Percentiles rank a stretch among this genome's conserved stretches.
Conservation (phyloP, 148 eudicot genomes). For the Rhododendron ferrugineum region DNA sequence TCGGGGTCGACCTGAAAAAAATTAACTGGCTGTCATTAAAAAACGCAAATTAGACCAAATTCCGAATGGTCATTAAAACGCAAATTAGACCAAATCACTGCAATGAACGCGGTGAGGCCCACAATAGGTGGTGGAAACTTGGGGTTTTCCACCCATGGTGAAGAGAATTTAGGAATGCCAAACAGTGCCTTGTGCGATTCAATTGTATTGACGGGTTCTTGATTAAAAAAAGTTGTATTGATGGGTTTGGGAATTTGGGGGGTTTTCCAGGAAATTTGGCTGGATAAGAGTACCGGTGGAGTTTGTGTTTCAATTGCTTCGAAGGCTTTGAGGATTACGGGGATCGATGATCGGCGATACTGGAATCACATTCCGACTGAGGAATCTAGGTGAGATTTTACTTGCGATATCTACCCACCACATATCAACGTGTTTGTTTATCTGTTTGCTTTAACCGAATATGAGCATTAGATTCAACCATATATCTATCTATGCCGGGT, state of each 20-base stretch:
- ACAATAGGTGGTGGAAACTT: no score
- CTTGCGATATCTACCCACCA: background rate
- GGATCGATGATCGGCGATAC: constrained; percentile 86
- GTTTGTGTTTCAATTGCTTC: constrained; percentile 74
- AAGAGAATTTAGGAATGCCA: background rate
- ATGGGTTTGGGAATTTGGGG: background rate
- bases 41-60: no score
- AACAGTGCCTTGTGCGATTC: background rate
- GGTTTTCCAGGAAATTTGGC: constrained; percentile 57
- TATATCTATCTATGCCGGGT: background rate
- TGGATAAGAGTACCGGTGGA: constrained; percentile 81
- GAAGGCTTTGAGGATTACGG: constrained; percentile 68
- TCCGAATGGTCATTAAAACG: no score
- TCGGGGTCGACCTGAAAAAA: background rate
- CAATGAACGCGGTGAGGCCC: no score
- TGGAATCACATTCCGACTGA: constrained; percentile 82
- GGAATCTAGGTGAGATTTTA: constrained; percentile 72
- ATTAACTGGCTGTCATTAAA: background rate
- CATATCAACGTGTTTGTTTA: background rate
- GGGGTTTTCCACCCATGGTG: no score
- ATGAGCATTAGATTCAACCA: background rate
- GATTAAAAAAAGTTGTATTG: background rate
- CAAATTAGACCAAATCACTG: no score
- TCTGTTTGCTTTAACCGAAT: background rate
- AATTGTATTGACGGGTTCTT: background rate